Percentiles rank a stretch among this genome's conserved stretches.
Evolutionary conservation across 768 basidiomycete genomes (phyloP).

Genomic region (Mrakia hoshinonis): DNA sequence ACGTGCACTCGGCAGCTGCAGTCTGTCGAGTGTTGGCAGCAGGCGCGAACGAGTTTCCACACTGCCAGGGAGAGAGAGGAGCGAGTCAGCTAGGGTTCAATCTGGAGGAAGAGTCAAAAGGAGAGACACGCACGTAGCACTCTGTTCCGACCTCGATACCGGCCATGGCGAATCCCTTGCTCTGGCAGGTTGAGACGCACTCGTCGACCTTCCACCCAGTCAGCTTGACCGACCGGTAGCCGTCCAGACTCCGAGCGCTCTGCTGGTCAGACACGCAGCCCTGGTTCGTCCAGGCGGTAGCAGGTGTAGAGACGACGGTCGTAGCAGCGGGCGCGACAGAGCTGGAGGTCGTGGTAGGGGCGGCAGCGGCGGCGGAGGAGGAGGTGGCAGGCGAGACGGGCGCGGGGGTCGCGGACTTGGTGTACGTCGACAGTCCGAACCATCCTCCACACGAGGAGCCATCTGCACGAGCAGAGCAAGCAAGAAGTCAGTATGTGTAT

Average conservation of each 20-base stretch:
- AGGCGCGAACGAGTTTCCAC: constrained; percentile 21
- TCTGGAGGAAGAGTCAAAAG: background rate
- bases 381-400: background rate
- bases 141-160: constrained; percentile 26
- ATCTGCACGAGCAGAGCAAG: too few species aligned
- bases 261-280: constrained; percentile 20
- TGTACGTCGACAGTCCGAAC: constrained; percentile 18
- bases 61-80: background rate
- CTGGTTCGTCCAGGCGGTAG: constrained; percentile 14
- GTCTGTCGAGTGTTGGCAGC: constrained; percentile 9
- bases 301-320: background rate
- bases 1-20: constrained; percentile 7
- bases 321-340: constrained; percentile 4
- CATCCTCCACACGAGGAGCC: constrained; percentile 26
- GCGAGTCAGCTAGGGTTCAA: background rate
- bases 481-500: too few species aligned
- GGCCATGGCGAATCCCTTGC: constrained; percentile 26
- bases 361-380: background rate
- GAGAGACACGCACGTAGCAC: constrained; percentile 15
- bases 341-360: background rate
- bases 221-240: constrained; percentile 9
- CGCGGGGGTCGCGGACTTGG: background rate
- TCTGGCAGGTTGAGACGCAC: constrained; percentile 13
- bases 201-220: constrained; percentile 15
- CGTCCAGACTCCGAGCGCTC: background rate